These are phyloP conservation scores for Thamnidium elegans DNA, from an alignment of 192 early-diverging fungal genomes.

Conservation along the genomic window DNA sequence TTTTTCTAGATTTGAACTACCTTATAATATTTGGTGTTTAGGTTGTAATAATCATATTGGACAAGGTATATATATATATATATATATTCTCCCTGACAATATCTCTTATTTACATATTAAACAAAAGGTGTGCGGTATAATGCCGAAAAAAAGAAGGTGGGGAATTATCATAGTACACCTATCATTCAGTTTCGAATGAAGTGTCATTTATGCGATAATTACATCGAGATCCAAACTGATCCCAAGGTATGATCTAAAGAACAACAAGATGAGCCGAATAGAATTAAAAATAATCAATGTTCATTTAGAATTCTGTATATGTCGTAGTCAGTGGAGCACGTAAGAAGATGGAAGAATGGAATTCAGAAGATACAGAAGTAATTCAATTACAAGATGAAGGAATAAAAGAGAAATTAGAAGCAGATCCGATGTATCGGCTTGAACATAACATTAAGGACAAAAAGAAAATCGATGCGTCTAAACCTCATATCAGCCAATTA, in stretches of 20 bases:
- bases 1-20: constrained; percentile 72
- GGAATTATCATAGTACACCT: constrained; percentile 82
- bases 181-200: constrained; percentile 93
- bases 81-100: not conserved
- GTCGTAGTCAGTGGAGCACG: constrained; percentile 68
- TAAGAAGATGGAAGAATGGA: constrained; percentile 71
- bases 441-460: constrained; percentile 57
- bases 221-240: constrained; percentile 93
- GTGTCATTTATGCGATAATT: constrained; percentile 81
- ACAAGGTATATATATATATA: constrained; percentile 51
- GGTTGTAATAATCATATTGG: constrained; percentile 84
- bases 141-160: constrained; percentile 92
- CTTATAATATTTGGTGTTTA: constrained; percentile 88
- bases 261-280: not conserved
- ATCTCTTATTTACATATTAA: not conserved
- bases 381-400: constrained; percentile 57
- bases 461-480: constrained; percentile 42
- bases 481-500: constrained; percentile 53
- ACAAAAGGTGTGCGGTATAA: constrained; percentile 83
- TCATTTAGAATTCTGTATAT: constrained; percentile 63
- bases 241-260: constrained; percentile 62
- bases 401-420: constrained; percentile 35
- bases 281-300: not conserved
- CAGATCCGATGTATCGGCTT: constrained; percentile 58
- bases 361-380: constrained; percentile 62